These are phyloP conservation scores for Aspergillus novofumigatus DNA, from an alignment of 2,329 filamentous ascomycete species.

Conservation along the genomic window DNA sequence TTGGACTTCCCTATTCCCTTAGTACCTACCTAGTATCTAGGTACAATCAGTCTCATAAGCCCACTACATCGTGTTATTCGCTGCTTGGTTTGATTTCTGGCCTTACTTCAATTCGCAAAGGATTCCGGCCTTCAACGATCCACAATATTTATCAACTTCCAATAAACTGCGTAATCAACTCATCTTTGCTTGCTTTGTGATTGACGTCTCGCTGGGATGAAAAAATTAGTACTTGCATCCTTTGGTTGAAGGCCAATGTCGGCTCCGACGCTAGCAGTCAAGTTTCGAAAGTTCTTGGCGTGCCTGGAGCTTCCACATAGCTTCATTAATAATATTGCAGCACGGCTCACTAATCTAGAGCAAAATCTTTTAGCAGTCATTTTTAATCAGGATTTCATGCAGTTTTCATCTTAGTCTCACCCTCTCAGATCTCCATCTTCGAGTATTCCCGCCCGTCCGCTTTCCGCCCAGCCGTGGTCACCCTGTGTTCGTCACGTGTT, in stretches of 20 bases:
- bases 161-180: neutral
- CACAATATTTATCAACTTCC: neutral
- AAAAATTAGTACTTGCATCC: neutral
- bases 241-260: neutral
- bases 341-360: neutral
- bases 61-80: neutral
- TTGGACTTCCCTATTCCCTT: slow-evolving; percentile 8
- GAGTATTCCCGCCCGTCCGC: slow-evolving; percentile 21
- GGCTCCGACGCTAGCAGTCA: neutral
- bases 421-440: slow-evolving; percentile 16
- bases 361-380: neutral
- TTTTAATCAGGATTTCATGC: neutral
- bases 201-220: neutral
- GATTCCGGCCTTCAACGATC: neutral
- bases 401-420: neutral
- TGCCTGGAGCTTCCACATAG: neutral
- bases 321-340: neutral
- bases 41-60: slow-evolving; percentile 5
- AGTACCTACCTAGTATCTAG: neutral
- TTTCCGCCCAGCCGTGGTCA: slow-evolving; percentile 18
- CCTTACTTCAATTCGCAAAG: neutral
- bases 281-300: neutral
- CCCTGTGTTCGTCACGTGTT: slow-evolving; percentile 16
- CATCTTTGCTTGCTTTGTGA: neutral
- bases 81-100: neutral